phyloP scores from a whole-genome alignment of 2,329 filamentous ascomycete genomes.

The Colletotrichum camelliae region DNA sequence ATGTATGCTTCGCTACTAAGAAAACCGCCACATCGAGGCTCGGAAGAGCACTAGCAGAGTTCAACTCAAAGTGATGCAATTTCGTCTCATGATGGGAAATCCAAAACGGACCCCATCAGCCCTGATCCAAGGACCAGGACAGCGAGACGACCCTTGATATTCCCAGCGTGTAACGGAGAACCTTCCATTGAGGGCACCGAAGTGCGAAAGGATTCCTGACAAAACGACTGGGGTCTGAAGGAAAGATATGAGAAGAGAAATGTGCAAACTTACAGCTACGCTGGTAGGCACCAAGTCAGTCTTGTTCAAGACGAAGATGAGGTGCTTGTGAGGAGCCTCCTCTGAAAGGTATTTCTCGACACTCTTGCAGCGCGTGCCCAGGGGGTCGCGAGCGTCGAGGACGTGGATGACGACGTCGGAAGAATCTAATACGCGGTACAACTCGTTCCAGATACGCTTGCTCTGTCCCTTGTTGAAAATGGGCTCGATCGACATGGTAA shows the following conservation, averaged over 20 bases:
- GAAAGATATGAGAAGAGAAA: slow-evolving; percentile 28
- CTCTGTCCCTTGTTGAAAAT: slow-evolving; percentile 95
- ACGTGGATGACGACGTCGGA: slow-evolving; percentile 97
- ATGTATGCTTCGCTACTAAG: slow-evolving; percentile 99
- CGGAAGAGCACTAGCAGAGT: slow-evolving; percentile 68
- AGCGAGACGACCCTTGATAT: slow-evolving; percentile 81
- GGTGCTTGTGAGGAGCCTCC: slow-evolving; percentile 94
- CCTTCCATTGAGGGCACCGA: slow-evolving; percentile 70
- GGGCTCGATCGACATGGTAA: slow-evolving; percentile 75
- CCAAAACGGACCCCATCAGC: slow-evolving; percentile 91
- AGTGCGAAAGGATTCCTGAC: slow-evolving; percentile 85
- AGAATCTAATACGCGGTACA: slow-evolving; percentile 94
- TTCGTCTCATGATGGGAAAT: slow-evolving; percentile 74
- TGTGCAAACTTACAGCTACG: slow-evolving; percentile 81
- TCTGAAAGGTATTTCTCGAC: slow-evolving; percentile 88
- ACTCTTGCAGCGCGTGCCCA: slow-evolving; percentile 83
- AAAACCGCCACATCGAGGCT: slow-evolving; percentile 70
- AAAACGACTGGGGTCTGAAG: slow-evolving; percentile 65
- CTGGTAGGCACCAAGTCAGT: slow-evolving; percentile 91
- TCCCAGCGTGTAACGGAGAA: slow-evolving; percentile 99
- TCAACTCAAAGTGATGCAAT: slow-evolving; percentile 98
- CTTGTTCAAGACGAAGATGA: slow-evolving; percentile 90
- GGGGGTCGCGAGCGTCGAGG: slow-evolving; percentile 85
- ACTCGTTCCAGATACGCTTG: slow-evolving; percentile 96
- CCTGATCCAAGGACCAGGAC: slow-evolving; percentile 68